Evolutionary conservation across 768 basidiomycete species (phyloP).

Genomic region (Pulveroboletus sp.): DNA sequence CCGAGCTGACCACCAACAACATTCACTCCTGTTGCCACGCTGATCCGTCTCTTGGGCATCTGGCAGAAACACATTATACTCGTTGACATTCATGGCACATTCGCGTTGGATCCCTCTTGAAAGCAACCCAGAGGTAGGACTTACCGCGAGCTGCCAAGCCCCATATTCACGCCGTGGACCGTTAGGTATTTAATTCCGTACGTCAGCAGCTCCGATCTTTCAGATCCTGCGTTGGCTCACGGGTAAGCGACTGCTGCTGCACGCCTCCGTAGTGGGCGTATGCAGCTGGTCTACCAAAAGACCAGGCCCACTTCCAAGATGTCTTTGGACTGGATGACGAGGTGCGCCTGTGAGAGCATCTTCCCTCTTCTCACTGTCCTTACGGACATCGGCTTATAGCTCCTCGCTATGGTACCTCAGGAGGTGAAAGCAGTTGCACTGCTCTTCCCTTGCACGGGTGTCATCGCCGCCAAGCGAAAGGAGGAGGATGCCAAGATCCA

Average conservation of each 20-base stretch:
- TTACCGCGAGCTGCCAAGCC: not conserved
- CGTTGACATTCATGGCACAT: conserved; percentile 14
- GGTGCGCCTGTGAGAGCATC: conserved; percentile 31
- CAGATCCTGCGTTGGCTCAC: conserved; percentile 1
- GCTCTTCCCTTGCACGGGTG: conserved; percentile 69
- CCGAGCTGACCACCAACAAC: not conserved
- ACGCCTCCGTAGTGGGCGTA: conserved; percentile 53
- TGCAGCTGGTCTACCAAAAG: conserved; percentile 56
- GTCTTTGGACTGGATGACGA: conserved; percentile 70
- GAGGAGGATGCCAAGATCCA: conserved; percentile 57
- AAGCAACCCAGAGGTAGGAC: conserved; percentile 56
- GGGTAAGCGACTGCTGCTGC: not conserved
- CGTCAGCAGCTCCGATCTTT: conserved; percentile 2
- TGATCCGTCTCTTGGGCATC: not conserved
- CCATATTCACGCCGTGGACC: conserved; percentile 1
- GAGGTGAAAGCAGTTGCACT: conserved; percentile 83
- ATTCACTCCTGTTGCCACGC: not conserved
- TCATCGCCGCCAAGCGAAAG: conserved; percentile 44
- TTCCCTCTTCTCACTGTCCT: not conserved
- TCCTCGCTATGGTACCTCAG: conserved; percentile 62
- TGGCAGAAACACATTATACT: not conserved
- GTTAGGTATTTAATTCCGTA: conserved; percentile 31
- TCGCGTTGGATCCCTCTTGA: conserved; percentile 76
- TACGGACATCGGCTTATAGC: conserved; percentile 33
- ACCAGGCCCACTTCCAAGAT: conserved; percentile 55